Evolutionary conservation across 2,329 filamentous ascomycete genomes (phyloP).

Genomic region (Cladosporium sp.): DNA sequence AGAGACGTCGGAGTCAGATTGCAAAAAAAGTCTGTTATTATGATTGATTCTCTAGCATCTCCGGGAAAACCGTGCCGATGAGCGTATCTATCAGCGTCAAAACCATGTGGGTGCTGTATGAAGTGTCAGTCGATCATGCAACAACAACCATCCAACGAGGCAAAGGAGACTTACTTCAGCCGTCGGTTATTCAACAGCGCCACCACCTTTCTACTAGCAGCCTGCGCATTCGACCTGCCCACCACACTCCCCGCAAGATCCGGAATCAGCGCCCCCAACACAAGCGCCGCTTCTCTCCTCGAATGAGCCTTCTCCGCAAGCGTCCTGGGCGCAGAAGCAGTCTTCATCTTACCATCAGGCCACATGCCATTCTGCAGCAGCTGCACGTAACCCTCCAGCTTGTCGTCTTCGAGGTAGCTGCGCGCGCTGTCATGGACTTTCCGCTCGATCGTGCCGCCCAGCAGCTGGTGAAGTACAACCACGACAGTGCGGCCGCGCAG

Average conservation of each 20-base stretch:
- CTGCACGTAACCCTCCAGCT: conserved; percentile 69
- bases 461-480: conserved; percentile 89
- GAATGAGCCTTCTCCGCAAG: conserved; percentile 71
- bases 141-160: neutral
- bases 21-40: no score
- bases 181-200: conserved; percentile 87
- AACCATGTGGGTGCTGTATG: conserved; percentile 44
- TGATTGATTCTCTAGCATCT: conserved; percentile 16
- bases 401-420: conserved; percentile 70
- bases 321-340: conserved; percentile 55
- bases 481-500: conserved; percentile 91
- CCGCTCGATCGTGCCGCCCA: conserved; percentile 92
- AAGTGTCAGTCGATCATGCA: conserved; percentile 20
- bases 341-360: conserved; percentile 62
- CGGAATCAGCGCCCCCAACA: conserved; percentile 84
- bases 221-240: conserved; percentile 84
- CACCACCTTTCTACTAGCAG: conserved; percentile 81
- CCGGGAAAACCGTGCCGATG: conserved; percentile 41
- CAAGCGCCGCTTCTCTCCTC: conserved; percentile 78
- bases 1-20: no score
- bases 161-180: conserved; percentile 72
- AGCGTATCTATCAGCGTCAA: conserved; percentile 49
- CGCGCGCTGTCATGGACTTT: conserved; percentile 85
- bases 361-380: conserved; percentile 74
- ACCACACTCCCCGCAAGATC: conserved; percentile 92